Conservation (phyloP, 495 filamentous ascomycete species). For the Astrothelium subdiscretum region DNA sequence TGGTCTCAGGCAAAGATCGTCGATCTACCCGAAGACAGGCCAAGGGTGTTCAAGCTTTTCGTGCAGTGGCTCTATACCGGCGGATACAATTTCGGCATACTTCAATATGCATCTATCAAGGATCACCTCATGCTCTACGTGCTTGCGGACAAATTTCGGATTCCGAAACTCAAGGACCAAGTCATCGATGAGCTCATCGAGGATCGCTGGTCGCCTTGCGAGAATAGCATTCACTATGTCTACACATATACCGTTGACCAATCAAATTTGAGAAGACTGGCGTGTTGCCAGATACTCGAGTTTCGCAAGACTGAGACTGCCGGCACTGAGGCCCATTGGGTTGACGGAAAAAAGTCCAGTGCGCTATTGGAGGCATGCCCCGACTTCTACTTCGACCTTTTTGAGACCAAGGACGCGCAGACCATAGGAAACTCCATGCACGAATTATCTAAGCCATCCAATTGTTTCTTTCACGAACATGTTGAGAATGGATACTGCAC, state of each 20-base stretch:
- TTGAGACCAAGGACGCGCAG: not conserved
- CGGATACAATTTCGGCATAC: not conserved
- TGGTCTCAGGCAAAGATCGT: not conserved
- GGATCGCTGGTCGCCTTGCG: not conserved
- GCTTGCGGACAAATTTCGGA: not conserved
- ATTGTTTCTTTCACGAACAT: not conserved
- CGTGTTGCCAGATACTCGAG: not conserved
- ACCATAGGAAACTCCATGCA: not conserved
- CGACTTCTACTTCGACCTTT: not conserved
- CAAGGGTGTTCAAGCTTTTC: conserved; percentile 2
- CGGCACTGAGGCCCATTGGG: not conserved
- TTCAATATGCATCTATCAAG: not conserved
- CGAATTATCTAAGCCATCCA: not conserved
- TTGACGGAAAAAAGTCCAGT: not conserved
- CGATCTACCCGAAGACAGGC: conserved; percentile 9
- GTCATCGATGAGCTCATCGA: not conserved
- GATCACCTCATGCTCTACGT: not conserved
- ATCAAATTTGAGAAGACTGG: not conserved
- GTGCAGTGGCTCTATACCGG: conserved; percentile 12
- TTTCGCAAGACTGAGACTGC: not conserved
- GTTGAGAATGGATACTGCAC: not conserved
- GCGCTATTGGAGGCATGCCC: not conserved
- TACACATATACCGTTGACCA: not conserved
- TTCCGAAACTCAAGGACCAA: not conserved
- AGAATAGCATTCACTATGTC: not conserved